These are phyloP conservation scores for Phoma sp. DNA, from an alignment of 2,329 filamentous ascomycete genomes.

Conservation along the genomic window DNA sequence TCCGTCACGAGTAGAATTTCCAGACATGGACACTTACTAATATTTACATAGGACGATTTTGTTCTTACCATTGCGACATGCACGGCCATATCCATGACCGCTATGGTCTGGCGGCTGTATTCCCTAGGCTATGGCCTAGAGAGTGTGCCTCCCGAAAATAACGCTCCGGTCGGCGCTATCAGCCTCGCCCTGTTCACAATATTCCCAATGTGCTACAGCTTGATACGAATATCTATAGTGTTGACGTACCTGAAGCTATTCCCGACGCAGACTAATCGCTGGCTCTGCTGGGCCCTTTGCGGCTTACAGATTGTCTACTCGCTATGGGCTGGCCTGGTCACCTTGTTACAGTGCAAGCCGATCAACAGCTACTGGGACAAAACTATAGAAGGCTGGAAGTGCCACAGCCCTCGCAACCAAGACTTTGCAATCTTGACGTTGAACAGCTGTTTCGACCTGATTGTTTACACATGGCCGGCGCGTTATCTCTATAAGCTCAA, in stretches of 20 bases:
- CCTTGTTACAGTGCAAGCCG: constrained; percentile 15
- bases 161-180: constrained; percentile 10
- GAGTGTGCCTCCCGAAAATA: constrained; percentile 2
- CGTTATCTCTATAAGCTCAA: constrained; percentile 28
- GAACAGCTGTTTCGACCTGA: constrained; percentile 24
- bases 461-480: constrained; percentile 26
- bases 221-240: constrained; percentile 19
- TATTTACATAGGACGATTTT: constrained; percentile 5
- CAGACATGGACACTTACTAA: neutral
- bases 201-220: constrained; percentile 17
- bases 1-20: neutral
- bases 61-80: constrained; percentile 9
- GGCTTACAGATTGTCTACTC: constrained; percentile 10
- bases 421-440: constrained; percentile 18
- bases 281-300: constrained; percentile 18
- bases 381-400: constrained; percentile 7
- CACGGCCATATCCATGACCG: constrained; percentile 10
- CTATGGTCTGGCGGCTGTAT: constrained; percentile 12
- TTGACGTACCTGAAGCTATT: constrained; percentile 21
- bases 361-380: constrained; percentile 17
- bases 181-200: constrained; percentile 15
- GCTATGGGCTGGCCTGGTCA: constrained; percentile 7
- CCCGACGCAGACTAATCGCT: constrained; percentile 18
- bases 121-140: constrained; percentile 11
- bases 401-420: constrained; percentile 17